Percentiles rank a stretch among this genome's conserved stretches.
These are phyloP conservation scores for Aspergillus sp. DNA, from an alignment of 2,329 filamentous ascomycete genomes.

Conservation along the genomic window DNA sequence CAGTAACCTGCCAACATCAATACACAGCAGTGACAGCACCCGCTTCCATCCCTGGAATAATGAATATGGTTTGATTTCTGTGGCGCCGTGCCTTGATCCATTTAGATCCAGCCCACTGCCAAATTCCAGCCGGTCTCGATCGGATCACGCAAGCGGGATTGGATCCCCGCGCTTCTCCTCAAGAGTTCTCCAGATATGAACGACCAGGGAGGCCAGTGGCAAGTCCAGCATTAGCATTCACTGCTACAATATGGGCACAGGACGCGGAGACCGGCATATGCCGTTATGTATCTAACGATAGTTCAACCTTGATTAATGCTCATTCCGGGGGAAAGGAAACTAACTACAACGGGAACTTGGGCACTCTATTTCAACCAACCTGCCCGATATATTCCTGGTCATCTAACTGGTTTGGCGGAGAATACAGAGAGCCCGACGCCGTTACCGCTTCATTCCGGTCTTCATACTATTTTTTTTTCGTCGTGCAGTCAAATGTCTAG, in stretches of 20 bases:
- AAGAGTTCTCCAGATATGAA: background rate
- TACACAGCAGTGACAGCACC: background rate
- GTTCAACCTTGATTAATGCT: background rate
- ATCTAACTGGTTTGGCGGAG: background rate
- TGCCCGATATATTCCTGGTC: background rate
- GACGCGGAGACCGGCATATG: background rate
- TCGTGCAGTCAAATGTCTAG: background rate
- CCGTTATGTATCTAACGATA: background rate
- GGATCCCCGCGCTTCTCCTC: slow-evolving; percentile 3
- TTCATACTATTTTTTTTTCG: background rate
- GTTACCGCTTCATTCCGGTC: background rate
- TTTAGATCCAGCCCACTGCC: background rate
- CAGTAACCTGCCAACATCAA: background rate
- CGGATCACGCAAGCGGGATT: background rate
- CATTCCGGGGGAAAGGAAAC: background rate
- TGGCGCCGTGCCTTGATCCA: background rate
- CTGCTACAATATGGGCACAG: background rate
- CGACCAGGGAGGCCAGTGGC: slow-evolving; percentile 1
- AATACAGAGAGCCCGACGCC: background rate
- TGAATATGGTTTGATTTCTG: background rate
- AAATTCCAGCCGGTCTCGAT: background rate
- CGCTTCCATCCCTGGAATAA: background rate
- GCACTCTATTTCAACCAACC: background rate
- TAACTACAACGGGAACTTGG: background rate
- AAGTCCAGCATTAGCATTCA: background rate